These are phyloP conservation scores for Penicillium expansum DNA, from an alignment of 2,329 filamentous ascomycete genomes.

Conservation along the genomic window DNA sequence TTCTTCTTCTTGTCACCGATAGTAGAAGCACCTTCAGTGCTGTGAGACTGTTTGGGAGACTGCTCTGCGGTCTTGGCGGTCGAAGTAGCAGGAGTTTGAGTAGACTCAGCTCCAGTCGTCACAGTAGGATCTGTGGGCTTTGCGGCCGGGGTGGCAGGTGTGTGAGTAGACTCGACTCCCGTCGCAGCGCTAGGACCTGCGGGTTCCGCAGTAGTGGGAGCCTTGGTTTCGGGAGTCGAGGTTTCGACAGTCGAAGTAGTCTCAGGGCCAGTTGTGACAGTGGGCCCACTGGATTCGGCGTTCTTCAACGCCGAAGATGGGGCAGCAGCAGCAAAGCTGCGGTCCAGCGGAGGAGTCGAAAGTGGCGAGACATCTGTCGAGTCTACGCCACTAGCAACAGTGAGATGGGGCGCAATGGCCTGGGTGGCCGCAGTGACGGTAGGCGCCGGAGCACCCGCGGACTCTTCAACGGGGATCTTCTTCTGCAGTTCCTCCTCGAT, in stretches of 20 bases:
- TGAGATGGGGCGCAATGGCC: slow-evolving; percentile 37
- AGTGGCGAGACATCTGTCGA: slow-evolving; percentile 29
- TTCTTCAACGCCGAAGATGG: slow-evolving; percentile 11
- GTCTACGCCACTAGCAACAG: slow-evolving; percentile 16
- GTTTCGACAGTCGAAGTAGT: slow-evolving; percentile 18
- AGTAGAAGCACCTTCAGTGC: slow-evolving; percentile 21
- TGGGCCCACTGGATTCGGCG: slow-evolving; percentile 9
- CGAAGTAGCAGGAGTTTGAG: slow-evolving; percentile 21
- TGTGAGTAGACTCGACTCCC: slow-evolving; percentile 22
- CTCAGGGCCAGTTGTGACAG: slow-evolving; percentile 18
- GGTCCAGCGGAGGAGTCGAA: slow-evolving; percentile 25
- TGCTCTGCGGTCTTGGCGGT: slow-evolving; percentile 18
- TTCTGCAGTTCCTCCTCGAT: slow-evolving; percentile 72
- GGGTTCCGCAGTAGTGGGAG: slow-evolving; percentile 7
- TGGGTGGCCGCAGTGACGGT: slow-evolving; percentile 40
- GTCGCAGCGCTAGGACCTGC: slow-evolving; percentile 26
- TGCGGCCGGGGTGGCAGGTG: slow-evolving; percentile 19
- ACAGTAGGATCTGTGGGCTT: slow-evolving; percentile 20
- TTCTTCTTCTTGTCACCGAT: slow-evolving; percentile 53
- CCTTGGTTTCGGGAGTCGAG: slow-evolving; percentile 11
- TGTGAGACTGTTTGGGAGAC: slow-evolving; percentile 13
- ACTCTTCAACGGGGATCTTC: slow-evolving; percentile 37
- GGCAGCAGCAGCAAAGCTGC: slow-evolving; percentile 9
- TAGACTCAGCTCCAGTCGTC: slow-evolving; percentile 24
- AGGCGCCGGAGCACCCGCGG: slow-evolving; percentile 41